phyloP scores from a whole-genome alignment of 2,329 filamentous ascomycete genomes.

The Zelopaecilomyces penicillatus region DNA sequence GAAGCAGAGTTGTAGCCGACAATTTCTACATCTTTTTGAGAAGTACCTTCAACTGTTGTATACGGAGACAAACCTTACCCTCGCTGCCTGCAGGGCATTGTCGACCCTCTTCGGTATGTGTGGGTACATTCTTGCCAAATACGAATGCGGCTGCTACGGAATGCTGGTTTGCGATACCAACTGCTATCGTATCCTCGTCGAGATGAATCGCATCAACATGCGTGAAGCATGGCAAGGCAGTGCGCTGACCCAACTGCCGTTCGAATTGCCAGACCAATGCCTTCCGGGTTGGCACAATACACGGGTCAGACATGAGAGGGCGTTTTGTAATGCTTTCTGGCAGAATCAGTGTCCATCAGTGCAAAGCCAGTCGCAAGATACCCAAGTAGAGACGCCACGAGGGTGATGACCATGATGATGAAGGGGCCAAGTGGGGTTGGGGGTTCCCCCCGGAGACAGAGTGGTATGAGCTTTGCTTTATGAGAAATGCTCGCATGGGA shows the following conservation, averaged over 20 bases:
- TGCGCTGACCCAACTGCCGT: conserved; percentile 15
- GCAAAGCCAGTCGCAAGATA: neutral
- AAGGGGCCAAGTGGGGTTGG: too few species aligned
- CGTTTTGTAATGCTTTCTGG: conserved; percentile 7
- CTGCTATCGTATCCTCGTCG: conserved; percentile 15
- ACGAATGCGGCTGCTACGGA: conserved; percentile 20
- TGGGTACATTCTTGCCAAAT: conserved; percentile 18
- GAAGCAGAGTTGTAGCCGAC: too few species aligned
- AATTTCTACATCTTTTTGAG: too few species aligned
- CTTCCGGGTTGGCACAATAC: conserved; percentile 15
- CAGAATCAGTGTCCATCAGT: conserved; percentile 2
- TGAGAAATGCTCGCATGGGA: too few species aligned
- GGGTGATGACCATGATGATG: neutral
- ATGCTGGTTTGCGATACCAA: conserved; percentile 15
- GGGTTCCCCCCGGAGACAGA: too few species aligned
- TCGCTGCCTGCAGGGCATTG: too few species aligned
- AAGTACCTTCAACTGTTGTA: too few species aligned
- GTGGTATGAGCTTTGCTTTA: too few species aligned
- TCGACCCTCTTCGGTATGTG: conserved; percentile 15
- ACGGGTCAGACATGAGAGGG: neutral
- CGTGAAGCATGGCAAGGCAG: conserved; percentile 16
- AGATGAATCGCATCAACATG: conserved; percentile 21
- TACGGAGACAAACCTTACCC: too few species aligned
- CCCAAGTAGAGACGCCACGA: neutral
- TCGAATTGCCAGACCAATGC: conserved; percentile 16